These are phyloP conservation scores for Xylogone sp. DNA, from an alignment of 2,329 filamentous ascomycete genomes.

Conservation along the genomic window DNA sequence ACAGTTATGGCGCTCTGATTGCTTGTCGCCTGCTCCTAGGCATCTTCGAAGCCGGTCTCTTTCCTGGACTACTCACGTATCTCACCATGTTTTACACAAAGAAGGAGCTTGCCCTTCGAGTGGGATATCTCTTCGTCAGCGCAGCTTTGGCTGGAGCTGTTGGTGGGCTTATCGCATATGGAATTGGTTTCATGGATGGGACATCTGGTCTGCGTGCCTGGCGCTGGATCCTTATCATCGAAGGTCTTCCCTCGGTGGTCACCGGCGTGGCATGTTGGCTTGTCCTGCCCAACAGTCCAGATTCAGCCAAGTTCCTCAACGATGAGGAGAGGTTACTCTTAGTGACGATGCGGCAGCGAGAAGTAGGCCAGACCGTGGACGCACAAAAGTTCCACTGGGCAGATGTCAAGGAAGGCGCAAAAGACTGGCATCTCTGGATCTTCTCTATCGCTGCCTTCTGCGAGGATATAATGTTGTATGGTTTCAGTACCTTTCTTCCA, in stretches of 20 bases:
- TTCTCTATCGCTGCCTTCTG: conserved; percentile 59
- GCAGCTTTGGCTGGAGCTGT: conserved; percentile 60
- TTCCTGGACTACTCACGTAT: conserved; percentile 55
- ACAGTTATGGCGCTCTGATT: conserved; percentile 49
- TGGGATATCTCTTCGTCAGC: conserved; percentile 59
- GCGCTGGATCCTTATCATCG: conserved; percentile 57
- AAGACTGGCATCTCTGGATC: conserved; percentile 62
- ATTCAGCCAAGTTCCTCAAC: conserved; percentile 54
- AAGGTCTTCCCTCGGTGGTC: conserved; percentile 53
- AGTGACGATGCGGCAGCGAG: conserved; percentile 40
- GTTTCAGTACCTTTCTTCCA: conserved; percentile 64
- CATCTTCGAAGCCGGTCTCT: conserved; percentile 54
- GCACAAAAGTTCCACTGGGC: conserved; percentile 52
- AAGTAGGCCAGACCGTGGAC: conserved; percentile 44
- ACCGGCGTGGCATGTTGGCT: conserved; percentile 52
- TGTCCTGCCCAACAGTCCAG: conserved; percentile 54
- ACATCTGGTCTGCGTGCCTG: conserved; percentile 54
- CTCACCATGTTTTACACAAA: conserved; percentile 63
- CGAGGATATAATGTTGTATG: conserved; percentile 63
- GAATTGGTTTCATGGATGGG: conserved; percentile 60
- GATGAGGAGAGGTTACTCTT: conserved; percentile 48
- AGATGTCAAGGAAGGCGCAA: conserved; percentile 51
- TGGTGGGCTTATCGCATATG: conserved; percentile 62
- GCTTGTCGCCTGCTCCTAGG: conserved; percentile 54
- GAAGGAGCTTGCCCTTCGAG: conserved; percentile 55